Evolutionary conservation across 805 yeast species (phyloP), one percentile per base, ranked within the genome.

Genomic region (Kregervanrija fluxuum): DNA sequence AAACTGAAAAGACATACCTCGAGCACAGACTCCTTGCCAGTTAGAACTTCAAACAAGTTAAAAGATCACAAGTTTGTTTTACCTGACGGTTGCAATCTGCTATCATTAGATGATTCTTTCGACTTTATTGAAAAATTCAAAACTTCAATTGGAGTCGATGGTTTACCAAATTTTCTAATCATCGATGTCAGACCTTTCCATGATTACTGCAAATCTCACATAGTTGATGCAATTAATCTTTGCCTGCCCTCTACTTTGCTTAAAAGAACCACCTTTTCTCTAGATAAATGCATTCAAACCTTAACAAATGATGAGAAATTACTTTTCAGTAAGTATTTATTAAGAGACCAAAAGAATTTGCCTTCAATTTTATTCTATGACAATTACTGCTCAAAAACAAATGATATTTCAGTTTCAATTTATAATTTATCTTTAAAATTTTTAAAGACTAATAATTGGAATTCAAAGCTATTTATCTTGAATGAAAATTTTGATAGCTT

Each of bases 161-260:
- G 56, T 1, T 44, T 60, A 13, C 50, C 63, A 11, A 57, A 56
- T 35, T 48, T 72, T 4, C 53, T 86, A n/a, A 55, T 84, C 2
- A 66, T 88, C 12, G 98, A 90, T 59, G 81, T 85, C 10, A 68
- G 98, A 44, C 86, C 96, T 0, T 87, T 80, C 57, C 80, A 85
- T 17, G 91, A 85, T 46, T 87, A 68, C 58, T 72, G 80, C 37
- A 74, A 70, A 47, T 57, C 71, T 2, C 88, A 82, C 49, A 62
- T 91, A 11, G 55, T 54, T 4, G 68, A 74, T 36, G 75, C 97
- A 1, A 68, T 86, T 38, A 87, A 87, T 59, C 73, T 91, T 33
- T 86, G 95, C 61, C 65, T 90, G 11, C 97, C 98, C 2, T 83
- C 95, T n/a, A 90, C 97, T 0, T 68, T 90, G 36, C 66, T 90